Evolutionary conservation across 306 rosid genomes (phyloP), one percentile per base, ranked within the genome.

Genomic region (Dalbergia oliveri): DNA sequence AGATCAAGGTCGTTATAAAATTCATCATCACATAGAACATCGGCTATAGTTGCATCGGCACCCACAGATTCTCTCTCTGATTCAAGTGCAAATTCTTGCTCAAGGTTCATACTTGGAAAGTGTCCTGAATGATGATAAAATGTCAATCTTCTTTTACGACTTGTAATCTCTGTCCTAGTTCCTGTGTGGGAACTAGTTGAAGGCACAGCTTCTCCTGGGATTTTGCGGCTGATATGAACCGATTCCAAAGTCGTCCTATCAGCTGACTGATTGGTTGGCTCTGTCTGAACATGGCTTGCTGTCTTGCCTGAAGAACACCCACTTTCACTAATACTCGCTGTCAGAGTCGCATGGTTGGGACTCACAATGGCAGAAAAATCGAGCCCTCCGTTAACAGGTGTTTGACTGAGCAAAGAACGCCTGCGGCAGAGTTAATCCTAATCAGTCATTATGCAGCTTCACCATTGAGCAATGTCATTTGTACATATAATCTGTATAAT

Each of bases 341-440:
- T 62, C 26, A 82, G 67, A 8, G 87, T 80, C 74, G 67, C 68
- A 51, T 69, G 59, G 76, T 84, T 82, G 45, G 99, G 91, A 64
- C 87, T 88, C 49, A 76, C 60, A 44, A 82, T 63, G 44, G 86
- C 70, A 15, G 88, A 81, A 75, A 67, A 71, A 0, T 77, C 72
- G 23, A 60, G 75, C 77, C 78, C 81, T 78, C 82, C 86, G 23
- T 57, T 86, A 41, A 72, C 69, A 6, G 94, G 97, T 49, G 97
- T 84, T 90, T 93, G 99, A 78, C 91, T 94, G 68, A 94, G 97
- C 95, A 94, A 85, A 56, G 99, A 94, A 83, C 90, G 97, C 90
- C 99, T 94, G 97, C 80, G 81, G 37, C n/a, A 59, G 76, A 75
- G 41, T 68, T 75, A 73, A 65, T 61, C 67, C 56, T 47, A 76